Evolutionary conservation across 2,329 filamentous ascomycete species (phyloP), one percentile per base, ranked within the genome.

Genomic region (Fusarium denticulatum): DNA sequence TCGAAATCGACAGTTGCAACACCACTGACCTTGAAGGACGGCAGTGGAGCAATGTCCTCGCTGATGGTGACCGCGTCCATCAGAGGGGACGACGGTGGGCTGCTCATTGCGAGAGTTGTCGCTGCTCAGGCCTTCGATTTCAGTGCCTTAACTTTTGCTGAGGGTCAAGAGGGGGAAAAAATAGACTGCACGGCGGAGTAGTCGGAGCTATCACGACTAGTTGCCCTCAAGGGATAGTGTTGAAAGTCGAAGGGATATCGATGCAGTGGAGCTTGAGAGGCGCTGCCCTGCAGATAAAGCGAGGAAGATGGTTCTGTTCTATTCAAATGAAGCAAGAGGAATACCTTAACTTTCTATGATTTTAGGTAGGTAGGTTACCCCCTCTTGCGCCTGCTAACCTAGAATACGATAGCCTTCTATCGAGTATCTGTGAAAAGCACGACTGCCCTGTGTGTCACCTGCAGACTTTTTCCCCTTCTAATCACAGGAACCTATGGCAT

Each of bases 1-100:
- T 93, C 92, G 79, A 98, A 96, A 77, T 88, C 85, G 59, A 90
- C 82, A 32, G 81, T 81, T 22, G 84, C 86, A 55, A 86, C 87
- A 53, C 85, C 86, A 24, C 88, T 86, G 3, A 83, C 78, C 80
- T 90, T 91, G 83, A 89, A 88, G 40, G 79, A 82, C 24, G 90
- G 90, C 18, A 91, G 82, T n/a, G 90, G 89, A n/a, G 88, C 83
- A 30, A 91, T 77, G 70, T 88, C 88, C 71, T 87, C 85, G 70
- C 86, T 87, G 70, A 91, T 82, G 22, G 81, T 81, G 60, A 89
- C 80, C 22, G 87, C 86, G 53, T 86, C 85, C 78, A 88, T 83
- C 69, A 85, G 84, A 9, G 86, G 87, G 36, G 87, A 88, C 28
- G 86, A 86, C 30, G 85, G 79, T 40, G 85, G 81, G 42, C 74